These are phyloP conservation scores for Pilobolus umbonatus DNA, from an alignment of 192 early-diverging fungal species.

Conservation along the genomic window DNA sequence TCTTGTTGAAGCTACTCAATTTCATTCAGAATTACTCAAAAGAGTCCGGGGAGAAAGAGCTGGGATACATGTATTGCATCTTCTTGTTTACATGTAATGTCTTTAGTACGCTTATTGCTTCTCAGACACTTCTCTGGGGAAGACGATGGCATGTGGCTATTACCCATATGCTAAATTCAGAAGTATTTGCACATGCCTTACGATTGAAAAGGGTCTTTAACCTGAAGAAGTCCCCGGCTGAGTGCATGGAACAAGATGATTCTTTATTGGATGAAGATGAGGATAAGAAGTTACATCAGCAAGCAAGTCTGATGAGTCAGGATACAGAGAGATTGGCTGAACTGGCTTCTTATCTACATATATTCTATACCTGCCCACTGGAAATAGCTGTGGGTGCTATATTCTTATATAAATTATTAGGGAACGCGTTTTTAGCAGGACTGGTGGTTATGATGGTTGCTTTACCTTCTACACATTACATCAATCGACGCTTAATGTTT, in stretches of 20 bases:
- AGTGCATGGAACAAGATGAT: slow-evolving; percentile 6
- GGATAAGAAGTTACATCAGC: slow-evolving; percentile 30
- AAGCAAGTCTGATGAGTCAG: slow-evolving; percentile 68
- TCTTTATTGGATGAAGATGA: slow-evolving; percentile 4
- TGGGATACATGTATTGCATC: slow-evolving; percentile 45
- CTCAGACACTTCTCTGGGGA: slow-evolving; percentile 46
- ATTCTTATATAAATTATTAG: slow-evolving; percentile 73
- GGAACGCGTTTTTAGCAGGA: slow-evolving; percentile 72
- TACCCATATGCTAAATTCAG: slow-evolving; percentile 48
- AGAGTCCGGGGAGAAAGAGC: slow-evolving; percentile 17
- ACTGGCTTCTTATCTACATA: slow-evolving; percentile 53
- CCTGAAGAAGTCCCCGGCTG: slow-evolving; percentile 17
- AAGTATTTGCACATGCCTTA: slow-evolving; percentile 47
- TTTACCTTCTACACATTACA: slow-evolving; percentile 55
- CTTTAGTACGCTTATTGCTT: slow-evolving; percentile 25
- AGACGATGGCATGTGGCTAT: slow-evolving; percentile 46
- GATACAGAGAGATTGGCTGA: slow-evolving; percentile 65
- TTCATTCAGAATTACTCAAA: slow-evolving; percentile 35
- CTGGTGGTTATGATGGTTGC: slow-evolving; percentile 63
- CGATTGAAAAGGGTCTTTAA: slow-evolving; percentile 36
- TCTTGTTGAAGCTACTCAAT: slow-evolving; percentile 35
- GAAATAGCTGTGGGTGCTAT: slow-evolving; percentile 61
- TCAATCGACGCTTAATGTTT: slow-evolving; percentile 47
- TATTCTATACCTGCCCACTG: slow-evolving; percentile 60
- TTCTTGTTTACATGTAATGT: slow-evolving; percentile 47